A percentile compares a stretch with the other conserved stretches of the same genome.
phyloP scores from a whole-genome alignment of 2,329 filamentous ascomycete genomes.

The Penicillium sclerotiorum region DNA sequence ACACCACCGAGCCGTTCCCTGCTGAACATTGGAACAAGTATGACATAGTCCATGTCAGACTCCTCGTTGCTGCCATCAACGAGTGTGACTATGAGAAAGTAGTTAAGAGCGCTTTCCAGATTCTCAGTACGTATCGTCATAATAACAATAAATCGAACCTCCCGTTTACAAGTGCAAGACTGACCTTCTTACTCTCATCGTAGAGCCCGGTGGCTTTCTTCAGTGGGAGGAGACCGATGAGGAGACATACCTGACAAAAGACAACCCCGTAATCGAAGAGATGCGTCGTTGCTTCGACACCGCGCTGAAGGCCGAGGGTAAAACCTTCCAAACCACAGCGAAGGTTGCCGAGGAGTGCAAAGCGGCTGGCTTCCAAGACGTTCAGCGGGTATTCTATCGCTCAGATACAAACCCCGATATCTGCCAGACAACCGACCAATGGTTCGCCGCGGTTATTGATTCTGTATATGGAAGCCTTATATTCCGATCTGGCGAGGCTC shows the following conservation, averaged over 20 bases:
- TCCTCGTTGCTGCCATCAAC: constrained; percentile 26
- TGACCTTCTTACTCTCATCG: not conserved
- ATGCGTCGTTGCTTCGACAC: constrained; percentile 10
- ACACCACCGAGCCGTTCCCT: constrained; percentile 26
- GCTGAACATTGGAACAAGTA: constrained; percentile 26
- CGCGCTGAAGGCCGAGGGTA: constrained; percentile 6
- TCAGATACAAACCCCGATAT: constrained; percentile 4
- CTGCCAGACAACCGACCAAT: constrained; percentile 7
- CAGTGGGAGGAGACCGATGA: constrained; percentile 23
- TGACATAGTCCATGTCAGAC: constrained; percentile 30
- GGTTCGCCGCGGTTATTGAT: constrained; percentile 11
- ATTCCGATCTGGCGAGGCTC: constrained; percentile 12
- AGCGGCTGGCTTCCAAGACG: not conserved
- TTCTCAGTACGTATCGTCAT: not conserved
- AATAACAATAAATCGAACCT: too few relatives aligned
- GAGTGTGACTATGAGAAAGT: constrained; percentile 4
- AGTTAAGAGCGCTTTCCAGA: not conserved
- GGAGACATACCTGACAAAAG: constrained; percentile 10
- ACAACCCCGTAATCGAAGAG: constrained; percentile 11
- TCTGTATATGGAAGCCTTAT: constrained; percentile 14
- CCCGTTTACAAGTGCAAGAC: not conserved
- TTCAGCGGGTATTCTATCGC: constrained; percentile 1
- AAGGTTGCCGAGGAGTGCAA: constrained; percentile 10
- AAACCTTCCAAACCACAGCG: constrained; percentile 13
- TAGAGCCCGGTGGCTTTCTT: constrained; percentile 21